Evolutionary conservation across 2,329 filamentous ascomycete genomes (phyloP).

Genomic region (Corinectria fuckeliana): DNA sequence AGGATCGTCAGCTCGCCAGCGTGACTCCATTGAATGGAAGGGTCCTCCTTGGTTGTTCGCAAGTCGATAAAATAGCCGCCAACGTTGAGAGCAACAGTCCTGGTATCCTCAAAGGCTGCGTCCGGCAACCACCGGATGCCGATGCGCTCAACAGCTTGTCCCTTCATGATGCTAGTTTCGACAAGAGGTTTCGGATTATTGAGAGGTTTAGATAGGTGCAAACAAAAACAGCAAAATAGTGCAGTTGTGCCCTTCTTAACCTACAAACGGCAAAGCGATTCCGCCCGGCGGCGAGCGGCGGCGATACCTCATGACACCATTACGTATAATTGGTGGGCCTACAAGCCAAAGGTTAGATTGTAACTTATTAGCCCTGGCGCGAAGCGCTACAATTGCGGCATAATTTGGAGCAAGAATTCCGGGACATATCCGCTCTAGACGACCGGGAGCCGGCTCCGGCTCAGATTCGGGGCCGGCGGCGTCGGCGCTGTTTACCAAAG

Average conservation of each 20-base stretch:
- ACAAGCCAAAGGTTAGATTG: not conserved
- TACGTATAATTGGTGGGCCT: slow-evolving; percentile 4
- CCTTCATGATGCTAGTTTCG: slow-evolving; percentile 2
- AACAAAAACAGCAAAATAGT: not conserved
- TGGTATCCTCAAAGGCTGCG: slow-evolving; percentile 30
- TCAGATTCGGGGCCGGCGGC: not conserved
- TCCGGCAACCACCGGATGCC: slow-evolving; percentile 35
- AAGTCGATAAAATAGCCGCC: slow-evolving; percentile 33
- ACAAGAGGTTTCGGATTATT: not conserved
- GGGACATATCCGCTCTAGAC: not conserved
- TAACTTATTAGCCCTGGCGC: not conserved
- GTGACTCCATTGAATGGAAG: slow-evolving; percentile 31
- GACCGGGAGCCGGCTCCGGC: not conserved
- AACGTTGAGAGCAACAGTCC: slow-evolving; percentile 35
- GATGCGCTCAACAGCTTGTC: slow-evolving; percentile 31
- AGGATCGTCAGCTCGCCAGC: slow-evolving; percentile 28
- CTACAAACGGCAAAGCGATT: not conserved
- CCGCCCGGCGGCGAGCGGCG: slow-evolving; percentile 10
- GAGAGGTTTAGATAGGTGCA: not conserved
- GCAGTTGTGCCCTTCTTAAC: not conserved
- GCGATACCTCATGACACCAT: not conserved
- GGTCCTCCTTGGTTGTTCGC: slow-evolving; percentile 12
- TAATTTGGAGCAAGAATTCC: not conserved
- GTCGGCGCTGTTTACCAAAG: no score
- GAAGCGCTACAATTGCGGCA: not conserved